Percentiles rank a stretch among this genome's conserved stretches.
phyloP scores from a whole-genome alignment of 176 grass and related monocot species.

The bread wheat (Triticum aestivum) region DNA sequence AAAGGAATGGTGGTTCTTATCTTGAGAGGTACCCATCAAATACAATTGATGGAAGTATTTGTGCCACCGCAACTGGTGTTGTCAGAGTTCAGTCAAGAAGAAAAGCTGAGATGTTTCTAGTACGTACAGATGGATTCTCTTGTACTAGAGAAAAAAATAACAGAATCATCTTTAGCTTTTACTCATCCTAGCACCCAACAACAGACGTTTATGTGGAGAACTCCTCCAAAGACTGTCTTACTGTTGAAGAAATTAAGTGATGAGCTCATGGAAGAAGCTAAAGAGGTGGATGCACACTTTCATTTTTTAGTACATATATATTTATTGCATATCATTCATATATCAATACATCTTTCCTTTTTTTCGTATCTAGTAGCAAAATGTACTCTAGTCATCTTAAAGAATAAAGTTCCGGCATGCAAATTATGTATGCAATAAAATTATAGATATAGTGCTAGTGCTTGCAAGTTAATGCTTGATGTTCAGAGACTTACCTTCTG shows the following conservation, averaged over 20 bases:
- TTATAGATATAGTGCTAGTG: not conserved
- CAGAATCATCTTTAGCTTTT: conserved; percentile 72
- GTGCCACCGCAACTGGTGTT: too few species aligned
- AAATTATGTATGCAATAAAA: conserved; percentile 4
- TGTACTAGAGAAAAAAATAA: too few species aligned
- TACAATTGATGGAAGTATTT: too few species aligned
- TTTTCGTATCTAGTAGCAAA: not conserved
- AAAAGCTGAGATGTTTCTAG: too few species aligned
- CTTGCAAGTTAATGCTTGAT: conserved; percentile 15
- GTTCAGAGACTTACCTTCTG: not conserved
- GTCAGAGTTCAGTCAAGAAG: too few species aligned
- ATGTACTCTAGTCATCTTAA: too few species aligned
- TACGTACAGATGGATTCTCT: too few species aligned
- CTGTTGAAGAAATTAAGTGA: conserved; percentile 87
- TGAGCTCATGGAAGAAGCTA: conserved; percentile 95
- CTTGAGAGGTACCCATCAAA: too few species aligned
- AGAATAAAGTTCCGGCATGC: too few species aligned
- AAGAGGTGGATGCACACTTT: conserved; percentile 57
- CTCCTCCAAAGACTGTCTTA: conserved; percentile 86
- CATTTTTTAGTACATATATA: not conserved
- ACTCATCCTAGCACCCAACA: conserved; percentile 91
- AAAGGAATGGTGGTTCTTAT: too few species aligned
- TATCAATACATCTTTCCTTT: not conserved
- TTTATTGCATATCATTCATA: not conserved
- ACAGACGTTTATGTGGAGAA: conserved; percentile 99